These are phyloP conservation scores for Xylaria hypoxylon DNA, from an alignment of 2,329 filamentous ascomycete species.

Conservation along the genomic window DNA sequence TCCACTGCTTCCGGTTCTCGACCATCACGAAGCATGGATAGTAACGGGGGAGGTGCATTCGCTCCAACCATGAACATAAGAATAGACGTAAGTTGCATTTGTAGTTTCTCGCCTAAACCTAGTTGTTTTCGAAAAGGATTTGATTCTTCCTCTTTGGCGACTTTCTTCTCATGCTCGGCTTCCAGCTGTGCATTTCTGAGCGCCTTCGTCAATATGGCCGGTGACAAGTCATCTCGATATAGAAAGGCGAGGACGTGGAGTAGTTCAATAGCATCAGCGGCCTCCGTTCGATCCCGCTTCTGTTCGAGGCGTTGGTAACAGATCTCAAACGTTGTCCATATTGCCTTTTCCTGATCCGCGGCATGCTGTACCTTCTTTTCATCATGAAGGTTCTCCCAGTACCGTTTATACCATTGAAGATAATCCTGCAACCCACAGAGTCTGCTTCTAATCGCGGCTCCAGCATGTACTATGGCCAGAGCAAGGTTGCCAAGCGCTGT, in stretches of 20 bases:
- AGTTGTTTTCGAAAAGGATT: too few species aligned
- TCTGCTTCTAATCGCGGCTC: conserved; percentile 17
- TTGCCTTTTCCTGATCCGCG: not conserved
- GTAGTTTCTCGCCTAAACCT: not conserved
- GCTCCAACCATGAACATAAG: not conserved
- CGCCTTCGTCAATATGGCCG: conserved; percentile 8
- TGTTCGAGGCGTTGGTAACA: conserved; percentile 9
- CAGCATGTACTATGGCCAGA: conserved; percentile 25
- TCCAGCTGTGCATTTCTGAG: conserved; percentile 7
- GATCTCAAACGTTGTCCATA: conserved; percentile 25
- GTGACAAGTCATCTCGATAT: conserved; percentile 20
- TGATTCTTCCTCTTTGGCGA: not conserved
- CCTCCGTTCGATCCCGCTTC: not conserved
- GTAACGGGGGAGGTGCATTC: not conserved
- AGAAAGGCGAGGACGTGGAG: conserved; percentile 18
- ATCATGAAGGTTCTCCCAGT: conserved; percentile 7
- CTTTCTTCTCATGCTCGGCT: not conserved
- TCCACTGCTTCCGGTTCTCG: not conserved
- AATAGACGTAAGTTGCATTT: not conserved
- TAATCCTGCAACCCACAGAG: conserved; percentile 17
- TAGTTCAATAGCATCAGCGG: conserved; percentile 15
- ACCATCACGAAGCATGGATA: conserved; percentile 2
- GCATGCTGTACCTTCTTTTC: not conserved
- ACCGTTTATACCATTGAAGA: conserved; percentile 10
- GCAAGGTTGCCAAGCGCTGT: conserved; percentile 19